Conservation (phyloP, 2,329 filamentous ascomycete genomes). For the Aspergillus costaricaensis region DNA sequence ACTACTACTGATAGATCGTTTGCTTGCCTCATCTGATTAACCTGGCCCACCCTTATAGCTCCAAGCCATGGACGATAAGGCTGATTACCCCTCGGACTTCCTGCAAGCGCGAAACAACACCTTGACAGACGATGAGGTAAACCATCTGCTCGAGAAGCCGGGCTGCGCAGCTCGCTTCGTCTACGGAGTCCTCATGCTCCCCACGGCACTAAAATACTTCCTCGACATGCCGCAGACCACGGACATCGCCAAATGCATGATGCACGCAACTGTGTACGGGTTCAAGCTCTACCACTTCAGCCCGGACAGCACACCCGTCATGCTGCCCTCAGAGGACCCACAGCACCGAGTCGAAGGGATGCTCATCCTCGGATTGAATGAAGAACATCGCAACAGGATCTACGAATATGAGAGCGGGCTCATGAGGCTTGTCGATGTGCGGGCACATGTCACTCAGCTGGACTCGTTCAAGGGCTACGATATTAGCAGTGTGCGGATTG, state of each 20-base stretch:
- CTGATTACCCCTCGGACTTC: slow-evolving; percentile 30
- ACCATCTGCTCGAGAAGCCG: slow-evolving; percentile 18
- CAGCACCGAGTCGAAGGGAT: slow-evolving; percentile 28
- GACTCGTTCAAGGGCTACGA: slow-evolving; percentile 14
- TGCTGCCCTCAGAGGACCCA: slow-evolving; percentile 23
- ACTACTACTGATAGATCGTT: too few relatives aligned
- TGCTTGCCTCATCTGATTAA: too few relatives aligned
- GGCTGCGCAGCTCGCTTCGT: slow-evolving; percentile 30
- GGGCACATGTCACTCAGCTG: slow-evolving; percentile 24
- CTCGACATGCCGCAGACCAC: slow-evolving; percentile 21
- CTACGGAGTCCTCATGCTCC: slow-evolving; percentile 34
- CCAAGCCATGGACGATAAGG: slow-evolving; percentile 22
- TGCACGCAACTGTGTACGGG: slow-evolving; percentile 27
- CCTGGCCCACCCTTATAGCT: too few relatives aligned
- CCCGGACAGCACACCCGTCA: slow-evolving; percentile 23
- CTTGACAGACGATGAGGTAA: slow-evolving; percentile 24
- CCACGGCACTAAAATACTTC: slow-evolving; percentile 32
- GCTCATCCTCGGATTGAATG: slow-evolving; percentile 29
- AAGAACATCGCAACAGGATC: slow-evolving; percentile 27
- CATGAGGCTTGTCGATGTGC: slow-evolving; percentile 21
- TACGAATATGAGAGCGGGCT: slow-evolving; percentile 28
- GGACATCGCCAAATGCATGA: slow-evolving; percentile 29
- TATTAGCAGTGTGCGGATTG: slow-evolving; percentile 13
- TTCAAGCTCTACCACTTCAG: slow-evolving; percentile 28
- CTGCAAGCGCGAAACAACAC: slow-evolving; percentile 25